Evolutionary conservation across 345 rosid species (phyloP).

Genomic region (Rhodamnia rubescens): DNA sequence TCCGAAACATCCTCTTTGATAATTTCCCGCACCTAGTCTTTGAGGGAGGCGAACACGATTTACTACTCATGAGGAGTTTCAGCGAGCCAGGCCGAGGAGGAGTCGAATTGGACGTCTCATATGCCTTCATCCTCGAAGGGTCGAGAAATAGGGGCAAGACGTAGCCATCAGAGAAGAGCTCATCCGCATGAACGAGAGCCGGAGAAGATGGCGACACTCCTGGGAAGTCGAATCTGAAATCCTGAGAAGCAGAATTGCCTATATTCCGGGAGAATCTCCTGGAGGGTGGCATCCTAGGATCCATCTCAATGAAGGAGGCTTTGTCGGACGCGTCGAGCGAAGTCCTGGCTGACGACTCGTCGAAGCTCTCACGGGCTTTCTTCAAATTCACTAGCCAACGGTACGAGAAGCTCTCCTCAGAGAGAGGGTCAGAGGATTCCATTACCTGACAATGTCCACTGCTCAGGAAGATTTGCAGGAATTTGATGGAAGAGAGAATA

Average conservation of each 20-base stretch:
- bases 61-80: constrained; percentile 4
- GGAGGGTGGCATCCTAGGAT: constrained; percentile 92
- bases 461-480: background rate
- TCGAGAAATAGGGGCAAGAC: constrained; percentile 47
- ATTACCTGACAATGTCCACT: constrained; percentile 4
- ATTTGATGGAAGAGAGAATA: background rate
- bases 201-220: constrained; percentile 28
- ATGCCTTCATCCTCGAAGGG: constrained; percentile 21
- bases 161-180: constrained; percentile 76
- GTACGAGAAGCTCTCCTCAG: constrained; percentile 87
- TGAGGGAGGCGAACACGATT: constrained; percentile 9
- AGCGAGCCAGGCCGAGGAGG: constrained; percentile 12
- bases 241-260: constrained; percentile 23
- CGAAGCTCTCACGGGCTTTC: constrained; percentile 43
- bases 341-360: constrained; percentile 30
- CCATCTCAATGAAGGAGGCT: constrained; percentile 87
- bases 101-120: constrained; percentile 11
- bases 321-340: constrained; percentile 58
- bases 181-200: constrained; percentile 68
- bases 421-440: constrained; percentile 55
- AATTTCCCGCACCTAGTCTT: constrained; percentile 32
- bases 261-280: constrained; percentile 59
- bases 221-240: constrained; percentile 77
- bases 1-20: constrained; percentile 42
- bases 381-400: constrained; percentile 82